phyloP scores from a whole-genome alignment of 2,329 filamentous ascomycete species.

The Arthroderma sp. region DNA sequence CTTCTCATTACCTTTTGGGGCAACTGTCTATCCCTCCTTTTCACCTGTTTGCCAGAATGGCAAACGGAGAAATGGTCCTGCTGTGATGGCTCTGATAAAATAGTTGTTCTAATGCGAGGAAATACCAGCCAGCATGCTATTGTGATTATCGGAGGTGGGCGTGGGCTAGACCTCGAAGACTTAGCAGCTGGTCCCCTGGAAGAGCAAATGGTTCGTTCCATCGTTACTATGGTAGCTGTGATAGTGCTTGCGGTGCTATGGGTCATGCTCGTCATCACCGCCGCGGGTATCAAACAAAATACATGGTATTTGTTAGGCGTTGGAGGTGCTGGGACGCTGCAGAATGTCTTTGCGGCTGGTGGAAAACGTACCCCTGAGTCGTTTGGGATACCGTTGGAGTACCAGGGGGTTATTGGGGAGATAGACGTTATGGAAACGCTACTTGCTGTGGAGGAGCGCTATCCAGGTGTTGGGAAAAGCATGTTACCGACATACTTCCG shows the following conservation, averaged over 20 bases:
- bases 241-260: conserved; percentile 22
- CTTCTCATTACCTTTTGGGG: conserved; percentile 29
- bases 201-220: background rate
- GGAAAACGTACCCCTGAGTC: conserved; percentile 16
- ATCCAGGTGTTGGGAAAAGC: conserved; percentile 15
- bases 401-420: conserved; percentile 12
- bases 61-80: conserved; percentile 32
- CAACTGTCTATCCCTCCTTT: conserved; percentile 23
- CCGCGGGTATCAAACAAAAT: conserved; percentile 23
- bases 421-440: conserved; percentile 18
- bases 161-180: conserved; percentile 31
- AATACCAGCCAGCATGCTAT: conserved; percentile 31
- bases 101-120: conserved; percentile 26
- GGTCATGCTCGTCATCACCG: conserved; percentile 30
- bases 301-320: conserved; percentile 32
- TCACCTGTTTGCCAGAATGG: conserved; percentile 31
- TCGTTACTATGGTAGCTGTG: conserved; percentile 1
- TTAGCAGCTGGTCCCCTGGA: conserved; percentile 19
- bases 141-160: conserved; percentile 22
- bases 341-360: conserved; percentile 28
- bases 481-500: conserved; percentile 19
- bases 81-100: conserved; percentile 18
- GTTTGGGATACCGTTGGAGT: conserved; percentile 19
- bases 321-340: conserved; percentile 29
- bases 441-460: conserved; percentile 15